Percentiles rank a stretch among this genome's conserved stretches.
Evolutionary conservation across 208 protist species (phyloP).

Genomic region (Leishmania tropica): DNA sequence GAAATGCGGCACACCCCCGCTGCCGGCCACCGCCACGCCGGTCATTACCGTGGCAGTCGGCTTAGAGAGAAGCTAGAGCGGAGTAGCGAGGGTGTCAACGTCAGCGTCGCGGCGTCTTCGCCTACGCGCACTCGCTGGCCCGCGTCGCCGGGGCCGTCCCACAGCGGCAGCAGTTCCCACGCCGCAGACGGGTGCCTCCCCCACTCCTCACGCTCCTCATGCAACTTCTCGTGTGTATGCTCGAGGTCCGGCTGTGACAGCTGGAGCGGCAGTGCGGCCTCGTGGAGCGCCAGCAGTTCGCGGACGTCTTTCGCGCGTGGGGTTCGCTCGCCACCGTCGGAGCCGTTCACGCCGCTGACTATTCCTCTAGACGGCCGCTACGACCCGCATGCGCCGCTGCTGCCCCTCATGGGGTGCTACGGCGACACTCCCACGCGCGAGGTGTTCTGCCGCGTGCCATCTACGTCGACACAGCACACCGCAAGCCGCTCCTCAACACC

Average conservation of each 20-base stretch:
- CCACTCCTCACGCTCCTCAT: not conserved
- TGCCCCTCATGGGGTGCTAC: conserved; percentile 32
- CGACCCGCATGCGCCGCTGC: conserved; percentile 21
- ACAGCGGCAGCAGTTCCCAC: not conserved
- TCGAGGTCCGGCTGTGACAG: conserved; percentile 4
- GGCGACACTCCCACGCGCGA: conserved; percentile 9
- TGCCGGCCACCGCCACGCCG: not conserved
- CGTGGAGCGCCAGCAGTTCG: not conserved
- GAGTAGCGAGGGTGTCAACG: not conserved
- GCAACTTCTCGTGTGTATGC: not conserved
- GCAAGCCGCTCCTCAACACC: conserved; percentile 21
- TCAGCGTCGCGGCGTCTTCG: not conserved
- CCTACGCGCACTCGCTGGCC: not conserved
- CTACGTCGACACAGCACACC: conserved; percentile 16
- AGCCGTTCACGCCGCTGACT: conserved; percentile 11
- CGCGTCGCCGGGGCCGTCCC: not conserved
- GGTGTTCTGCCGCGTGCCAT: conserved; percentile 17
- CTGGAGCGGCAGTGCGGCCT: conserved; percentile 6
- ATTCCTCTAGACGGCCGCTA: conserved; percentile 16
- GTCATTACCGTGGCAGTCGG: not conserved
- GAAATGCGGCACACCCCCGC: not conserved
- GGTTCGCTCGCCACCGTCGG: not conserved
- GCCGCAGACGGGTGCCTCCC: not conserved
- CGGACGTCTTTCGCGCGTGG: not conserved
- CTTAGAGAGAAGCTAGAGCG: not conserved